Percentiles rank a stretch among this genome's conserved stretches.
phyloP scores from a whole-genome alignment of 1,284 basidiomycete genomes.

The Microbotryum saponariae region DNA sequence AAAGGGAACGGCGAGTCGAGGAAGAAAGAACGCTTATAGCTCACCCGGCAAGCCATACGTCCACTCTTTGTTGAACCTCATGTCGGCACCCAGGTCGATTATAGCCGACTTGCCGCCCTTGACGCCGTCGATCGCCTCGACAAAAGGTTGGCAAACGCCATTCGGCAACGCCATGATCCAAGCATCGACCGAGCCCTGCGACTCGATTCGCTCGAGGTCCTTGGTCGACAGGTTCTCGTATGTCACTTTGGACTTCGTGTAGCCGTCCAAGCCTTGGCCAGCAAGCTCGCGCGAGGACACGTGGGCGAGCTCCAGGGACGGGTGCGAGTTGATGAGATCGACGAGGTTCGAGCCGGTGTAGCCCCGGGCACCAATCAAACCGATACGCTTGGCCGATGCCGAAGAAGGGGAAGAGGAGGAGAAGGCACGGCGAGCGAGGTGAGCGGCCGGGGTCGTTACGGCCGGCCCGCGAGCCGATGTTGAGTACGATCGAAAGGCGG shows the following conservation, averaged over 20 bases:
- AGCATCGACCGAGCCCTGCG: constrained; percentile 78
- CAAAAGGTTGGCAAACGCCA: constrained; percentile 92
- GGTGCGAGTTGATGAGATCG: constrained; percentile 73
- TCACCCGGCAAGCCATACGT: constrained; percentile 98
- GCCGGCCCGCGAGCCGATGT: constrained; percentile 53
- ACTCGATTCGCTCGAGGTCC: constrained; percentile 80
- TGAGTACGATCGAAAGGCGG: constrained; percentile 56
- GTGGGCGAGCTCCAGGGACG: constrained; percentile 78
- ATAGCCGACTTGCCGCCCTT: constrained; percentile 62
- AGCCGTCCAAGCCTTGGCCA: constrained; percentile 69
- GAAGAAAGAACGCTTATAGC: constrained; percentile 41
- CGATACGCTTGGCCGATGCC: constrained; percentile 69
- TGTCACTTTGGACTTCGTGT: constrained; percentile 66
- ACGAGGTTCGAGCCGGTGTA: constrained; percentile 92
- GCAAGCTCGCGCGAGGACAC: constrained; percentile 94
- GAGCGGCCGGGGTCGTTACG: constrained; percentile 6
- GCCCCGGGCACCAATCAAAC: constrained; percentile 88
- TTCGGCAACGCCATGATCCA: constrained; percentile 99
- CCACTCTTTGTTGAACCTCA: constrained; percentile 89
- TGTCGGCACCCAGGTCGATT: constrained; percentile 90
- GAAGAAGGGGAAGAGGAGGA: constrained; percentile 45
- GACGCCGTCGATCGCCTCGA: constrained; percentile 83
- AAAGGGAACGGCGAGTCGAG: constrained; percentile 29
- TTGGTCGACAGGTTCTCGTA: constrained; percentile 70
- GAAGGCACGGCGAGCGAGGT: constrained; percentile 33